Percentiles rank a stretch among this genome's conserved stretches.
Evolutionary conservation across 345 rosid genomes (phyloP).

Genomic region (Hevea brasiliensis): DNA sequence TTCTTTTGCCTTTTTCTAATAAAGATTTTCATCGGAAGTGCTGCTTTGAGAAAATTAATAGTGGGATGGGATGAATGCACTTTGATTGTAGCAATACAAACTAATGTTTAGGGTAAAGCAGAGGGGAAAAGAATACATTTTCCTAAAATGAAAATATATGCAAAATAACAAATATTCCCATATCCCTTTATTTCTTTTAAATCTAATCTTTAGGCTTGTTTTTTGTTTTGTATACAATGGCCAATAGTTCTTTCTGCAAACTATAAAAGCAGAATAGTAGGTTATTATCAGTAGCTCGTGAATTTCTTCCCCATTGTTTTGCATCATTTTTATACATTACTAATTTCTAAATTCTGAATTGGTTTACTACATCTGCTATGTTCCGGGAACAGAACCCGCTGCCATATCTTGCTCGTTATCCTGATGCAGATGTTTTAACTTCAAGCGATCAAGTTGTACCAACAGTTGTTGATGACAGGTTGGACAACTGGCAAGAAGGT

Average conservation of each 20-base stretch:
- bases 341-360: constrained; percentile 4
- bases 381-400: constrained; percentile 74
- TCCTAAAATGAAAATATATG: not conserved
- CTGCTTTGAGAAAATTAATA: not conserved
- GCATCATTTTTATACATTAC: constrained; percentile 1
- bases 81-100: not conserved
- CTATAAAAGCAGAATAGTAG: not conserved
- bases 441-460: constrained; percentile 94
- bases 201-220: not conserved
- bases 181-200: not conserved
- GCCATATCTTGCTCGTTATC: constrained; percentile 92
- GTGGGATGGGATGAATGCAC: not conserved
- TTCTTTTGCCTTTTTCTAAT: not conserved
- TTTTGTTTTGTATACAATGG: not conserved
- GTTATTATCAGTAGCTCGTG: no score
- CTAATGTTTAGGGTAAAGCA: not conserved
- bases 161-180: no score
- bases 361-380: constrained; percentile 21
- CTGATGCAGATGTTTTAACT: constrained; percentile 93
- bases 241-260: not conserved
- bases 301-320: not conserved
- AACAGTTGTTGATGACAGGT: constrained; percentile 90
- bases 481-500: constrained; percentile 98
- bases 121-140: not conserved
- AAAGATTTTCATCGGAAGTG: no score